Conservation (phyloP, 1,284 basidiomycete species). For the Apiotrichum brassicae region DNA sequence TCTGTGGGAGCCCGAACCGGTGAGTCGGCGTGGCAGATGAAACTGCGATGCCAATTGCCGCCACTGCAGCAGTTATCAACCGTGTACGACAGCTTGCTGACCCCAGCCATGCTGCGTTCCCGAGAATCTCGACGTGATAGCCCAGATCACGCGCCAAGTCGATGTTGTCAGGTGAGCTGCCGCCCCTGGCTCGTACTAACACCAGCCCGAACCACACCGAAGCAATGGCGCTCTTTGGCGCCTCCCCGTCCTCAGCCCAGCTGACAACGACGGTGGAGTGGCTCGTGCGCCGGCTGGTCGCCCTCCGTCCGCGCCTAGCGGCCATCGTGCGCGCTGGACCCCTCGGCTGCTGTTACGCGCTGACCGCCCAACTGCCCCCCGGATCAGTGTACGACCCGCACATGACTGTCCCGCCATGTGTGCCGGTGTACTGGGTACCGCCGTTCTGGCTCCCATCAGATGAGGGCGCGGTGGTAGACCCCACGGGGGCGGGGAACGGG, state of each 20-base stretch:
- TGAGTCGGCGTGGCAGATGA: constrained; percentile 12
- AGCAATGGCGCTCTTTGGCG: constrained; percentile 27
- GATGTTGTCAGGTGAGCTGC: constrained; percentile 30
- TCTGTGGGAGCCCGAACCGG: constrained; percentile 40
- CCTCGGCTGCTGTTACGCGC: constrained; percentile 27
- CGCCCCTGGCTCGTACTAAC: background rate
- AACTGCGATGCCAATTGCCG: background rate
- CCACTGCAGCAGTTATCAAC: too few relatives aligned
- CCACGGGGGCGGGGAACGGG: constrained; percentile 44
- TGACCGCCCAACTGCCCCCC: constrained; percentile 6
- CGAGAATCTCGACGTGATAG: constrained; percentile 21
- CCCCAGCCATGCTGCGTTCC: constrained; percentile 20
- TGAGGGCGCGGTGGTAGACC: constrained; percentile 31
- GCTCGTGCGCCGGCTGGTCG: constrained; percentile 13
- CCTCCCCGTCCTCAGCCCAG: constrained; percentile 2
- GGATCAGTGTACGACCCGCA: background rate
- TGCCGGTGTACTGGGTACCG: constrained; percentile 25
- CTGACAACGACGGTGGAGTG: constrained; percentile 11
- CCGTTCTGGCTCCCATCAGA: constrained; percentile 28
- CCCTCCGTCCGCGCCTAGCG: constrained; percentile 17
- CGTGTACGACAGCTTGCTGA: background rate
- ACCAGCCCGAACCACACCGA: constrained; percentile 44
- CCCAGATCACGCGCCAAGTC: constrained; percentile 16
- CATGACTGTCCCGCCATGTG: background rate
- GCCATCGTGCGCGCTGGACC: constrained; percentile 28